A percentile compares a stretch with the other conserved stretches of the same genome.
Conservation (phyloP, 495 filamentous ascomycete genomes). For the Aspergillus incahuasiensis region DNA sequence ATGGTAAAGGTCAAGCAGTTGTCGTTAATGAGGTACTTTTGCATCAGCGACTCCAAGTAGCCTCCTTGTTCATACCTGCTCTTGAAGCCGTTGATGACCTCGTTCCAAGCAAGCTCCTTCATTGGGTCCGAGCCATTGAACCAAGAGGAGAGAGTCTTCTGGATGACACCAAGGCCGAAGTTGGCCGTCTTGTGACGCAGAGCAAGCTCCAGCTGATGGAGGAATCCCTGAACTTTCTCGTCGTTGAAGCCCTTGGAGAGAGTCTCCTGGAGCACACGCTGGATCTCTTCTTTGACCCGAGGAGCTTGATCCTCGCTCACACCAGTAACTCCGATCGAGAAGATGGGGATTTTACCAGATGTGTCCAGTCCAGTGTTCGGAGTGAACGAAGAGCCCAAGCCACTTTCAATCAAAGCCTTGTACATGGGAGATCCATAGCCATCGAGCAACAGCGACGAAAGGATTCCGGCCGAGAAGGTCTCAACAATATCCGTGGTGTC, state of each 20-base stretch:
- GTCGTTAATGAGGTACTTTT: constrained; percentile 87
- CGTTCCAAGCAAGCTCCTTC: constrained; percentile 83
- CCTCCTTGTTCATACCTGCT: constrained; percentile 59
- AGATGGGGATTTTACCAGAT: constrained; percentile 69
- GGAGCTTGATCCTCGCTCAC: constrained; percentile 73
- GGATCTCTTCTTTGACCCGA: constrained; percentile 68
- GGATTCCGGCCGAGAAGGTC: constrained; percentile 74
- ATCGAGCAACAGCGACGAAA: constrained; percentile 79
- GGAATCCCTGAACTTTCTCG: constrained; percentile 84
- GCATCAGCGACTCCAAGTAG: constrained; percentile 79
- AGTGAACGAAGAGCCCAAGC: constrained; percentile 86
- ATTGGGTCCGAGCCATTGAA: constrained; percentile 94
- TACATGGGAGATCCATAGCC: constrained; percentile 96
- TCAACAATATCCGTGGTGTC: constrained; percentile 77
- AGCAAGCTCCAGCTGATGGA: constrained; percentile 86
- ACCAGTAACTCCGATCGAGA: constrained; percentile 85
- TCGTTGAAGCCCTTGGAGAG: constrained; percentile 74
- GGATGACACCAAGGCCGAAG: constrained; percentile 88
- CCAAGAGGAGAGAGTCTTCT: constrained; percentile 83
- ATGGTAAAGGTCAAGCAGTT: constrained; percentile 89
- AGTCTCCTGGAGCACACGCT: constrained; percentile 60
- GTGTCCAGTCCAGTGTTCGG: constrained; percentile 89
- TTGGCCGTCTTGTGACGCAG: constrained; percentile 93
- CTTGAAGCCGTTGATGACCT: constrained; percentile 78
- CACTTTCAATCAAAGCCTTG: constrained; percentile 81